Base-by-base conservation (phyloP, 2,329 filamentous ascomycete species). In the Pseudogymnoascus sp. region DNA sequence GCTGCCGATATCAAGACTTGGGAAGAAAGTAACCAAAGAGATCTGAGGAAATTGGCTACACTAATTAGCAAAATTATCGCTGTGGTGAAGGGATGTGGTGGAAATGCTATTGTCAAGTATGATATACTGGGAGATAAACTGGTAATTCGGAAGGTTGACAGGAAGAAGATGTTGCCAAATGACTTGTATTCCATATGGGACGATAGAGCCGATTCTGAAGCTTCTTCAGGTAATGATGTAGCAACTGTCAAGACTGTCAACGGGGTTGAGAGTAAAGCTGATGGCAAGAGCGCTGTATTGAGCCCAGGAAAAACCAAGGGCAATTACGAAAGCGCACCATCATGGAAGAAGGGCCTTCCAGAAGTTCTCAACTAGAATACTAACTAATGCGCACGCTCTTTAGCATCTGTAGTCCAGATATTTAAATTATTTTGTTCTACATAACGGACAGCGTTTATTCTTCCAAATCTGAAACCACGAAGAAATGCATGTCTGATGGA, bases 11-110 rank as follows among this genome's bases (percentile, higher is more conserved):
- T 76, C 33, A 61, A 62, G 21, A 60, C 13, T 21, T 77, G 74
- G 75, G 73, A 77, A 65, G 12, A 61, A 28, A 30, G 26, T 15
- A 69, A 76, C 57, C 68, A 72, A 56, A 18, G 35, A 4, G 61
- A 70, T 33, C 61, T 77, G 56, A 67, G 57, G 57, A 67, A 61
- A 34, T 57, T 76, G 28, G 71, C 65, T 12, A 61, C 58, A n/a
- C 62, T 77, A 58, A 69, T 76, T 28, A 61, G 41, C 6, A 66
- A 64, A 55, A 72, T 75, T 19, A 38, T 72, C 18, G 30, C 48
- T 5, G 58, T 67, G 8, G 68, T 69, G 41, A 73, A 67, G 60
- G 60, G 61, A n/a, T 64, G 58, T 59, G 66, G 65, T 39, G 68
- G 69, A 52, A 65, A 64, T 41, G 65, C 67, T 38, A 61, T 65